Percentiles rank a stretch among this genome's conserved stretches.
Evolutionary conservation across 352 stramenopile species (phyloP).

Genomic region (Phytophthora ramorum): DNA sequence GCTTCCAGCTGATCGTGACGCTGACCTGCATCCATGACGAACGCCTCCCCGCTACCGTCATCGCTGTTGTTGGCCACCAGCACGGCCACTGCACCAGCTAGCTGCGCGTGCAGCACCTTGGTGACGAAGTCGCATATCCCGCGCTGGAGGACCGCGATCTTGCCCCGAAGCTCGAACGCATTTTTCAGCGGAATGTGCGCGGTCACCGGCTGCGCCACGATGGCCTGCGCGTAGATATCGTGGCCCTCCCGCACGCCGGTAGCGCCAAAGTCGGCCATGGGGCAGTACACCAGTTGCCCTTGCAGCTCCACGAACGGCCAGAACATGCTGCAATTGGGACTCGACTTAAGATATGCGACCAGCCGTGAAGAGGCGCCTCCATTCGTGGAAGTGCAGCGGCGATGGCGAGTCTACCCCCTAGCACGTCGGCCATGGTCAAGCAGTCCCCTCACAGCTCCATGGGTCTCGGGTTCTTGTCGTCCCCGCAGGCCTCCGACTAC

Average conservation of each 20-base stretch:
- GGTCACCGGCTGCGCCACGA: constrained; percentile 69
- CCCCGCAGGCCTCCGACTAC: constrained; percentile 34
- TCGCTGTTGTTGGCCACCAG: constrained; percentile 64
- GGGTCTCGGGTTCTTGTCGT: constrained; percentile 30
- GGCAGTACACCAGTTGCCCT: constrained; percentile 66
- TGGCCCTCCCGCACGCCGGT: constrained; percentile 48
- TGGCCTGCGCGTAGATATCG: constrained; percentile 57
- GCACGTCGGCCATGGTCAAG: constrained; percentile 18
- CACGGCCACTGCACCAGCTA: constrained; percentile 69
- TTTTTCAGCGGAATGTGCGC: constrained; percentile 61
- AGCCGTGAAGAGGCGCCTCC: constrained; percentile 11
- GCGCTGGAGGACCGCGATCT: constrained; percentile 72
- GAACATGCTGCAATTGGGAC: constrained; percentile 45
- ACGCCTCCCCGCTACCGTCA: constrained; percentile 42
- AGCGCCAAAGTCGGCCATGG: constrained; percentile 69
- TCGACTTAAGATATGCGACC: constrained; percentile 11
- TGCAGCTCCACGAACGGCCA: constrained; percentile 77
- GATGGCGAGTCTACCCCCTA: constrained; percentile 18
- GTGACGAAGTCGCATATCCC: constrained; percentile 83
- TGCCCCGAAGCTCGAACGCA: constrained; percentile 45
- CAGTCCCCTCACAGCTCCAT: constrained; percentile 19
- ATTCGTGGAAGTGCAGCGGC: constrained; percentile 1
- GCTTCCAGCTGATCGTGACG: constrained; percentile 28
- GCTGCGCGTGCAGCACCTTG: constrained; percentile 74
- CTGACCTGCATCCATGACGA: constrained; percentile 76